Conservation (phyloP, 768 basidiomycete species). For the Termitomyces sp. region DNA sequence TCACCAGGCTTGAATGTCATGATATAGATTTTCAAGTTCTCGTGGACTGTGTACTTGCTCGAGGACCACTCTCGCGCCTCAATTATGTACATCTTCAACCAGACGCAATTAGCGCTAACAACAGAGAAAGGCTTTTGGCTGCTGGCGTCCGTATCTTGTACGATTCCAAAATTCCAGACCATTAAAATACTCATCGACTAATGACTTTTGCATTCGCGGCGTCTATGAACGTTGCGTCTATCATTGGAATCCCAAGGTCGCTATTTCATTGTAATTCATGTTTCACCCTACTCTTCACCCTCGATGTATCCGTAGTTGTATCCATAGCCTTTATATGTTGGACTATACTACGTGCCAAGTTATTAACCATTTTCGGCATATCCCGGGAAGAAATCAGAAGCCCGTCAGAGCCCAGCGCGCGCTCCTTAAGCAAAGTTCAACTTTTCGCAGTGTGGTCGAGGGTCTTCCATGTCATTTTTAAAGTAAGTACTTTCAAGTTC, state of each 20-base stretch:
- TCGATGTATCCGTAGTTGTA: neutral
- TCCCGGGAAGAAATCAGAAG: too few species aligned
- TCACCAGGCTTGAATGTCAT: slow-evolving; percentile 26
- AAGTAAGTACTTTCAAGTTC: too few species aligned
- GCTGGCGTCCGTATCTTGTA: neutral
- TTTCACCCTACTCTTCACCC: neutral
- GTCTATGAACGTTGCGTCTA: neutral
- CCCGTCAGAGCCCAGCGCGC: too few species aligned
- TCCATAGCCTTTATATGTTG: too few species aligned
- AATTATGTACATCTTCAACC: slow-evolving; percentile 19
- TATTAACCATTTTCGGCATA: too few species aligned
- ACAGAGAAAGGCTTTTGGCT: slow-evolving; percentile 8
- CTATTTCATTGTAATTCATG: neutral
- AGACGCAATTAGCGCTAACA: neutral
- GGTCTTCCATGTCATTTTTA: too few species aligned
- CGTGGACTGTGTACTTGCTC: slow-evolving; percentile 18
- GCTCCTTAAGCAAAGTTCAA: too few species aligned
- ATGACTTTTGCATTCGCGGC: neutral
- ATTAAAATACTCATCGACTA: neutral
- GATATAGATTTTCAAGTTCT: slow-evolving; percentile 23
- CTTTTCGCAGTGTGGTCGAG: too few species aligned
- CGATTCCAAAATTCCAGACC: too few species aligned
- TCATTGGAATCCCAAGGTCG: too few species aligned
- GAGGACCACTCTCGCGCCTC: slow-evolving; percentile 15
- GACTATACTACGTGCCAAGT: too few species aligned